Evolutionary conservation across 2,329 filamentous ascomycete genomes (phyloP).

Genomic region (Cercospora citrullina): DNA sequence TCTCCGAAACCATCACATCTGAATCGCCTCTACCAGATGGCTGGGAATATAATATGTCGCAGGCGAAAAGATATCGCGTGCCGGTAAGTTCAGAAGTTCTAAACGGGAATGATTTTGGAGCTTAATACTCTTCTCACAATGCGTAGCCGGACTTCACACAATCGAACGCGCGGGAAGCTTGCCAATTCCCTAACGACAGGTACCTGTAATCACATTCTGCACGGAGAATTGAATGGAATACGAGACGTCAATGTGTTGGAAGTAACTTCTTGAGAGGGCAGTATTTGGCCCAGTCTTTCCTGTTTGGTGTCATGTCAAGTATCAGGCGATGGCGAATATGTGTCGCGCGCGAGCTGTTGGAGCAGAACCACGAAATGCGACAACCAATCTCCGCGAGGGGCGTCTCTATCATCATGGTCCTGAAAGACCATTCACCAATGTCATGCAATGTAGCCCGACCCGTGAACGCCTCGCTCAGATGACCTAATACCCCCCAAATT

Average conservation of each 20-base stretch:
- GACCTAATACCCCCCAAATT: background rate
- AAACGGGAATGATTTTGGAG: background rate
- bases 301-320: background rate
- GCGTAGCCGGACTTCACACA: no score
- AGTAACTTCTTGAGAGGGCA: background rate
- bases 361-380: background rate
- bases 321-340: background rate
- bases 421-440: background rate
- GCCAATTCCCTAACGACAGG: no score
- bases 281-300: background rate
- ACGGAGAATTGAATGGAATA: background rate
- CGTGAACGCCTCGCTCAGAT: conserved; percentile 20
- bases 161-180: no score
- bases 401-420: background rate
- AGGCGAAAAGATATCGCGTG: background rate
- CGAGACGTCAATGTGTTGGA: background rate
- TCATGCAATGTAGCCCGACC: background rate
- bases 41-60: background rate
- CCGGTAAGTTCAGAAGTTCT: background rate
- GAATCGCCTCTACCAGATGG: background rate
- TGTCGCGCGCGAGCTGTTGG: background rate
- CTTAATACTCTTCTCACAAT: background rate
- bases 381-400: background rate
- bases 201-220: background rate
- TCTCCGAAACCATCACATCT: background rate